phyloP scores from a whole-genome alignment of 1,139 yeast species.

The Arxiozyma slooffiae region DNA sequence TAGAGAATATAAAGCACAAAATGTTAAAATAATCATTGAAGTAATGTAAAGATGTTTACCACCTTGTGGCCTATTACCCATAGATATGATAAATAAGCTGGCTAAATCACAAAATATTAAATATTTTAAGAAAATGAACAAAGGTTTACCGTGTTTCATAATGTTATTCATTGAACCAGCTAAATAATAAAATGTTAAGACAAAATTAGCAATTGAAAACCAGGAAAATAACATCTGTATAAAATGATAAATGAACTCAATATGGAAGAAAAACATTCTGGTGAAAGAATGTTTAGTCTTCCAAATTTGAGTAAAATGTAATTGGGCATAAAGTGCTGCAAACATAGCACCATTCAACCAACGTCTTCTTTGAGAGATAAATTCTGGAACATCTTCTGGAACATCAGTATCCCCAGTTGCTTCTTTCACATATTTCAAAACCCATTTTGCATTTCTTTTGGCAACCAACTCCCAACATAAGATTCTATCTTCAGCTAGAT shows the following conservation, averaged over 20 bases:
- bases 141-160: conserved; percentile 63
- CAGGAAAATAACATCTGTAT: conserved; percentile 69
- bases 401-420: conserved; percentile 98
- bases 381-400: conserved; percentile 84
- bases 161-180: conserved; percentile 66
- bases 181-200: conserved; percentile 80
- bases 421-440: conserved; percentile 79
- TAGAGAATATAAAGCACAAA: conserved; percentile 76
- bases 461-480: conserved; percentile 96
- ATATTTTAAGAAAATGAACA: conserved; percentile 78
- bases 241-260: conserved; percentile 79
- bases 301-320: conserved; percentile 77
- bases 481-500: conserved; percentile 93
- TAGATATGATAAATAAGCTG: conserved; percentile 78
- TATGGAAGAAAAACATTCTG: conserved; percentile 68
- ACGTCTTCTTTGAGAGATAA: conserved; percentile 89
- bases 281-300: conserved; percentile 67
- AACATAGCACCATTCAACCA: conserved; percentile 98
- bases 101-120: conserved; percentile 70
- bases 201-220: conserved; percentile 84
- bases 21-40: conserved; percentile 59
- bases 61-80: conserved; percentile 94
- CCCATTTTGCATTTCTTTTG: conserved; percentile 79
- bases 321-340: conserved; percentile 83
- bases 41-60: conserved; percentile 65